Percentiles rank a stretch among this genome's conserved stretches.
phyloP scores from a whole-genome alignment of 108 stramenopile genomes.

The Nitzschia sp. region DNA sequence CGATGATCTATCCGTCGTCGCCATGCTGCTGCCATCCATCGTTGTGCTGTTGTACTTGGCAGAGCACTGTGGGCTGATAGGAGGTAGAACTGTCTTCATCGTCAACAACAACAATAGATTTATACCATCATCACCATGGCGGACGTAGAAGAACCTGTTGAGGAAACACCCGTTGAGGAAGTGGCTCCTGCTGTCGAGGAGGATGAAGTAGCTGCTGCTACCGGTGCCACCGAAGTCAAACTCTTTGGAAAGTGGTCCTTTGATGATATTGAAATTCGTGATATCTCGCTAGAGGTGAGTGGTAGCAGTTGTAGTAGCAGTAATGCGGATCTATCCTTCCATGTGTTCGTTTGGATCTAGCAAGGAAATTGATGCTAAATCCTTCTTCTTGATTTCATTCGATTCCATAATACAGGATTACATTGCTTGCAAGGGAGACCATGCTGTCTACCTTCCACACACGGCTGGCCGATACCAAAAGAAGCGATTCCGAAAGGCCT shows the following conservation, averaged over 20 bases:
- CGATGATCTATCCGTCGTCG: too few relatives aligned
- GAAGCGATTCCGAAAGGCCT: constrained; percentile 99
- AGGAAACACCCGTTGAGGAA: constrained; percentile 34
- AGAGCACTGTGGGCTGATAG: background rate
- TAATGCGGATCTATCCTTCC: too few relatives aligned
- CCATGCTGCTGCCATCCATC: too few relatives aligned
- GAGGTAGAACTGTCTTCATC: background rate
- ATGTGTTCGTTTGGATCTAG: background rate
- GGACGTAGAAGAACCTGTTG: constrained; percentile 73
- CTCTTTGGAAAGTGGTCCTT: constrained; percentile 98
- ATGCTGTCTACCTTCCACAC: constrained; percentile 99
- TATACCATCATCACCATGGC: constrained; percentile 76
- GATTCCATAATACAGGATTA: constrained; percentile 61
- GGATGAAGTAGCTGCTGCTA: constrained; percentile 73
- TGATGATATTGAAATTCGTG: constrained; percentile 97
- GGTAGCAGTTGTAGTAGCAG: too few relatives aligned
- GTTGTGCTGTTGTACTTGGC: too few relatives aligned
- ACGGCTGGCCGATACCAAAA: constrained; percentile 99
- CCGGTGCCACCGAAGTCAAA: constrained; percentile 88
- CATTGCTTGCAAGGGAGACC: constrained; percentile 97
- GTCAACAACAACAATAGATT: background rate
- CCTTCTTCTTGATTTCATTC: background rate
- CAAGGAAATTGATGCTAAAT: background rate
- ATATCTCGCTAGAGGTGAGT: constrained; percentile 94
- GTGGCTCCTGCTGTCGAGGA: constrained; percentile 52